phyloP scores from a whole-genome alignment of 768 basidiomycete species.

The Lyophyllum shimeji region DNA sequence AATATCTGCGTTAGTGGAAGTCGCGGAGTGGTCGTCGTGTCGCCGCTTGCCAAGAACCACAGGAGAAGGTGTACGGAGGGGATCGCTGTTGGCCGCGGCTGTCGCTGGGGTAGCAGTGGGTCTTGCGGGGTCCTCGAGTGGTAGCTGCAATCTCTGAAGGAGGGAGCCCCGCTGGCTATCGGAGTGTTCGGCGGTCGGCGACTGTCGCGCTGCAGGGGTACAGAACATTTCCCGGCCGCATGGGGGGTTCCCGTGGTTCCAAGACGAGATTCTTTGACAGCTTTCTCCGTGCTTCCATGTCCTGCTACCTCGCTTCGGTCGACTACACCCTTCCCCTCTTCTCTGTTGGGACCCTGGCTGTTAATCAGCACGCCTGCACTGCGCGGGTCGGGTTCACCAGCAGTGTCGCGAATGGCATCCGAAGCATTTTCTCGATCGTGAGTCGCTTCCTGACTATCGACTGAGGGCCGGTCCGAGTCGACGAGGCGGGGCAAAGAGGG shows the following conservation, averaged over 20 bases:
- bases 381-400: neutral
- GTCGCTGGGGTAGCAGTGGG: neutral
- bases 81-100: neutral
- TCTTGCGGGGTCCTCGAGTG: neutral
- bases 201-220: neutral
- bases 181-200: neutral
- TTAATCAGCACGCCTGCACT: no score
- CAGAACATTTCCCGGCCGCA: neutral
- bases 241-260: no score
- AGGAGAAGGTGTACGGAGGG: neutral
- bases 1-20: neutral
- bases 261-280: no score
- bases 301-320: no score
- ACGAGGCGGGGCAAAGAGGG: neutral
- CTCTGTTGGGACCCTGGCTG: no score
- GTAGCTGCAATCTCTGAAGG: conserved; percentile 7
- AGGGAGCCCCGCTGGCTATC: neutral
- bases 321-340: neutral
- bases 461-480: neutral
- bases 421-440: neutral
- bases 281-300: no score
- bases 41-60: conserved; percentile 9
- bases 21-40: neutral
- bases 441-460: neutral
- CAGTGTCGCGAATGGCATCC: neutral